Conservation (phyloP, 2,329 filamentous ascomycete genomes). For the Ceratocystis lukuohia region DNA sequence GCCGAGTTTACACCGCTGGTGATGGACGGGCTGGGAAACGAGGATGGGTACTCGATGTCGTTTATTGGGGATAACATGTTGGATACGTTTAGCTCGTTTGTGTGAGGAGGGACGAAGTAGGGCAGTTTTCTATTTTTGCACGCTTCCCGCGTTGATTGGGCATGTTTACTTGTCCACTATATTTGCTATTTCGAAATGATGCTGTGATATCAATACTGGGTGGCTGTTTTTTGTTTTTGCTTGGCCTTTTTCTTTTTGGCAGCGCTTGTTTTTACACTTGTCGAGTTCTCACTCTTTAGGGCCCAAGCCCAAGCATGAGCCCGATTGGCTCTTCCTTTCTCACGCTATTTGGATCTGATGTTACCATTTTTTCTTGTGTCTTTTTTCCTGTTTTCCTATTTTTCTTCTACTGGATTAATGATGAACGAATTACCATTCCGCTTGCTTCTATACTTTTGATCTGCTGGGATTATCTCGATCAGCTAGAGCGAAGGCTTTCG, state of each 20-base stretch:
- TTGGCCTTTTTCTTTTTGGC: neutral
- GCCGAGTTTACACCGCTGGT: neutral
- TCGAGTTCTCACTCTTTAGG: slow-evolving; percentile 1
- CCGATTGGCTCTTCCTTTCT: too few relatives aligned
- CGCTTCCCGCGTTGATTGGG: neutral
- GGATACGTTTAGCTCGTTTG: neutral
- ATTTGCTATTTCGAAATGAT: neutral
- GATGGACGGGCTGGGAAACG: neutral
- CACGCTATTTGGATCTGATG: neutral
- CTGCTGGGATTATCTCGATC: too few relatives aligned
- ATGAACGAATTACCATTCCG: neutral
- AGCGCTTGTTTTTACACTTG: slow-evolving; percentile 1
- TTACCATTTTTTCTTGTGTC: neutral
- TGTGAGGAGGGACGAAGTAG: neutral
- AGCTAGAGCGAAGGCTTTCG: too few relatives aligned
- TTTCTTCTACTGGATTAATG: neutral
- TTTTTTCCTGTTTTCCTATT: neutral
- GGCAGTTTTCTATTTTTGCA: neutral
- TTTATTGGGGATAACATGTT: neutral
- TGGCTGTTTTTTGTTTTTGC: neutral
- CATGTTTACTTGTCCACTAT: neutral
- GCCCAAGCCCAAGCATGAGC: too few relatives aligned
- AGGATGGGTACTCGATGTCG: neutral
- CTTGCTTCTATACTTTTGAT: too few relatives aligned
- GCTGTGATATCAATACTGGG: neutral